Evolutionary conservation across 2,329 filamentous ascomycete species (phyloP).

Genomic region (Penicillium brevicompactum): DNA sequence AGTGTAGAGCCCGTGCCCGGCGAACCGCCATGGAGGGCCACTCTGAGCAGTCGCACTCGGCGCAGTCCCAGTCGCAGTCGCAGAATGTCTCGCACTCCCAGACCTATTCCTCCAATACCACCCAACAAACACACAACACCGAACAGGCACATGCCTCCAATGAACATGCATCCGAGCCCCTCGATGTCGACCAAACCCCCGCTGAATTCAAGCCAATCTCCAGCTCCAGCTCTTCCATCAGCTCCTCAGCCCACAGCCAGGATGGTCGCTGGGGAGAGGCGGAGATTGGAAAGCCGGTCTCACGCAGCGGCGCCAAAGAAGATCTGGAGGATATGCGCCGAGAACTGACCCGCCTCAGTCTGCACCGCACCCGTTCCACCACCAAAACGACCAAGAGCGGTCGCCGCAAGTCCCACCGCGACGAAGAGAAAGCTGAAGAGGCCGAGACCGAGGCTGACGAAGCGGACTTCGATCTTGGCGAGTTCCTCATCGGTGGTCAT

Average conservation of each 20-base stretch:
- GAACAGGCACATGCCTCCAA: neutral
- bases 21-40: constrained; percentile 23
- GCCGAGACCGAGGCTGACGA: constrained; percentile 23
- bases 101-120: neutral
- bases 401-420: constrained; percentile 33
- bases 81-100: constrained; percentile 17
- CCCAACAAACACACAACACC: neutral
- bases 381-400: constrained; percentile 30
- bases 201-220: constrained; percentile 10
- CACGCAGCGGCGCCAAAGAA: constrained; percentile 57
- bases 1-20: constrained; percentile 6
- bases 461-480: constrained; percentile 65
- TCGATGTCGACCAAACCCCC: constrained; percentile 3
- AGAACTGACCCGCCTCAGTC: constrained; percentile 57
- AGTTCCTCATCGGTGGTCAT: constrained; percentile 73
- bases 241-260: constrained; percentile 20
- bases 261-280: constrained; percentile 66
- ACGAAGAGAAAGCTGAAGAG: constrained; percentile 47
- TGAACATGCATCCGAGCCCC: neutral
- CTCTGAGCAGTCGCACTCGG: constrained; percentile 9
- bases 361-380: constrained; percentile 38
- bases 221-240: constrained; percentile 17
- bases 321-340: constrained; percentile 61
- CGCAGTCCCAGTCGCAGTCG: neutral
- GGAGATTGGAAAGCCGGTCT: constrained; percentile 58